A percentile compares a stretch with the other conserved stretches of the same genome.
Evolutionary conservation across 106 monocot species (phyloP).

Genomic region (Allium sativum): DNA sequence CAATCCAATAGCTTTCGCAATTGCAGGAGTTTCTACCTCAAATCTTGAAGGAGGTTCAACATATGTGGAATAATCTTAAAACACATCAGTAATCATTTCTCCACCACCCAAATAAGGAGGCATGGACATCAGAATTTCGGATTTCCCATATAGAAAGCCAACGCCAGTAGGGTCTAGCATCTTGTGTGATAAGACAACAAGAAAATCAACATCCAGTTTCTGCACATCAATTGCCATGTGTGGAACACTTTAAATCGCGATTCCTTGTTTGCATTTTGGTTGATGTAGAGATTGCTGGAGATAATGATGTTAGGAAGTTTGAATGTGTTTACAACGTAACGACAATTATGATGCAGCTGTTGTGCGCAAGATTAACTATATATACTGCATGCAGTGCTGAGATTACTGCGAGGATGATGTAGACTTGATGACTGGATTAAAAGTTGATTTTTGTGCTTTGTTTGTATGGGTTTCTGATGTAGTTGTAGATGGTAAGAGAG

Average conservation of each 20-base stretch:
- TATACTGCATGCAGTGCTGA: no score
- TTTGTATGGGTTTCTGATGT: no score
- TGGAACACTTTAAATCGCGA: slow-evolving; percentile 97
- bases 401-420: no score
- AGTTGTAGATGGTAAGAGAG: no score
- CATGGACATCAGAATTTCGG: slow-evolving; percentile 51
- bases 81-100: slow-evolving; percentile 97
- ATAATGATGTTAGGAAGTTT: no score
- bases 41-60: slow-evolving; percentile 97
- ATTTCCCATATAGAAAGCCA: slow-evolving; percentile 90
- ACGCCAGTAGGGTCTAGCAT: slow-evolving; percentile 89
- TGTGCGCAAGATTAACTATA: no score
- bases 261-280: no score
- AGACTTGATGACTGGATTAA: no score
- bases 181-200: slow-evolving; percentile 99
- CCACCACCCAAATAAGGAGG: slow-evolving; percentile 96
- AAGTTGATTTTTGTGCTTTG: no score
- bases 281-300: no score
- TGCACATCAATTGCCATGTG: slow-evolving; percentile 92
- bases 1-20: slow-evolving; percentile 83
- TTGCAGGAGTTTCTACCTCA: slow-evolving; percentile 97
- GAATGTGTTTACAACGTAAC: no score
- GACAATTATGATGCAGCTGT: no score
- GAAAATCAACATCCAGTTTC: slow-evolving; percentile 81
- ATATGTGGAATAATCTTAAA: slow-evolving; percentile 87